phyloP scores from a whole-genome alignment of 1,284 basidiomycete genomes.

The Cerioporus squamosus region DNA sequence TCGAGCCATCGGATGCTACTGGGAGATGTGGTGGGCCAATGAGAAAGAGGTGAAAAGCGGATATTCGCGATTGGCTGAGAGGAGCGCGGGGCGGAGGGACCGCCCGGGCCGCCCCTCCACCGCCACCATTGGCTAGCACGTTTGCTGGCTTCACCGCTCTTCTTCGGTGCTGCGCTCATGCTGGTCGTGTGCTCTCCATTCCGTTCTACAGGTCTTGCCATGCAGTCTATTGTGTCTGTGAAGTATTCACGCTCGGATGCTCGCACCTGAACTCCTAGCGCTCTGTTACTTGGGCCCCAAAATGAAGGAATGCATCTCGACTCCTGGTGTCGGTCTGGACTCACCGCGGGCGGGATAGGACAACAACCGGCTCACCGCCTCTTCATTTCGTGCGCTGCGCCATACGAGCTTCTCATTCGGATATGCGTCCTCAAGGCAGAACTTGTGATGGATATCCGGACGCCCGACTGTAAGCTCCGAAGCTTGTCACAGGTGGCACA shows the following conservation, averaged over 20 bases:
- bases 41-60: background rate
- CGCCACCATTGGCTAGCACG: too few species aligned
- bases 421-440: background rate
- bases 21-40: background rate
- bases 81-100: background rate
- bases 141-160: too few species aligned
- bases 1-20: background rate
- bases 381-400: background rate
- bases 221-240: background rate
- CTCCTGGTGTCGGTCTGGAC: background rate
- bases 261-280: slow-evolving; percentile 2
- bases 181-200: background rate
- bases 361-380: background rate
- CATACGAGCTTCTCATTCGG: too few species aligned
- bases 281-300: slow-evolving; percentile 4
- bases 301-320: slow-evolving; percentile 5
- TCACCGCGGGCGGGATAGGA: background rate
- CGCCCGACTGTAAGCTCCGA: background rate
- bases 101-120: background rate
- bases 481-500: too few species aligned
- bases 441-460: background rate
- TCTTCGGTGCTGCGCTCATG: too few species aligned
- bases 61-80: background rate
- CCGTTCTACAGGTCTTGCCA: background rate
- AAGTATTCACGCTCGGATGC: background rate